A percentile compares a stretch with the other conserved stretches of the same genome.
Conservation (phyloP, 2,329 filamentous ascomycete genomes). For the Sporothrix humicola region DNA sequence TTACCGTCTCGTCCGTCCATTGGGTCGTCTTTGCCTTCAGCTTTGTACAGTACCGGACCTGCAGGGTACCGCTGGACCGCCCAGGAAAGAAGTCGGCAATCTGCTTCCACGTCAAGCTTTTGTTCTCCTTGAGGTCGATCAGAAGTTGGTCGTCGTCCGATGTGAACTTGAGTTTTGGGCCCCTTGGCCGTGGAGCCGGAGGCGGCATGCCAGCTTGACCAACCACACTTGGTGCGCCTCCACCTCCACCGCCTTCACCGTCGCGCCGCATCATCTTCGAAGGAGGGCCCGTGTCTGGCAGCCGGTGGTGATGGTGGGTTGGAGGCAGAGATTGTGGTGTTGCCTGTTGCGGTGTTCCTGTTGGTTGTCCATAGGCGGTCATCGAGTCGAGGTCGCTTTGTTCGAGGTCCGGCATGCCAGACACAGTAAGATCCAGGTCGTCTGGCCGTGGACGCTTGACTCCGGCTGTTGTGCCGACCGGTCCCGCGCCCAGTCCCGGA, state of each 20-base stretch:
- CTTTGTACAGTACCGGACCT: slow-evolving; percentile 94
- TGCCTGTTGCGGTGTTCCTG: slow-evolving; percentile 40
- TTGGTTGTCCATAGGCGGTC: slow-evolving; percentile 55
- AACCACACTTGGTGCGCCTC: slow-evolving; percentile 80
- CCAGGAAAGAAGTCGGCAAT: slow-evolving; percentile 96
- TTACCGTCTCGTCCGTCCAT: slow-evolving; percentile 92
- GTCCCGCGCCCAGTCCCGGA: slow-evolving; percentile 48
- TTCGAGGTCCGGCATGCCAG: slow-evolving; percentile 58
- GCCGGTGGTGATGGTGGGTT: slow-evolving; percentile 77
- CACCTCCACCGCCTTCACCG: slow-evolving; percentile 50
- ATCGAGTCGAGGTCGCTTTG: slow-evolving; percentile 62
- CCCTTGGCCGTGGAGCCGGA: slow-evolving; percentile 78
- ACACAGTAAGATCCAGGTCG: slow-evolving; percentile 62
- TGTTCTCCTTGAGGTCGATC: slow-evolving; percentile 91
- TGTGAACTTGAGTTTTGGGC: slow-evolving; percentile 92
- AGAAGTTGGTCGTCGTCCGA: slow-evolving; percentile 87
- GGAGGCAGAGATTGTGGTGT: slow-evolving; percentile 49
- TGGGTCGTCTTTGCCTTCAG: slow-evolving; percentile 90
- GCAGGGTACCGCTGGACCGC: slow-evolving; percentile 84
- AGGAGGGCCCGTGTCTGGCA: slow-evolving; percentile 73
- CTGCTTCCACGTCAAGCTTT: slow-evolving; percentile 95
- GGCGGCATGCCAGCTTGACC: slow-evolving; percentile 85
- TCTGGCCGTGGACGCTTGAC: slow-evolving; percentile 63
- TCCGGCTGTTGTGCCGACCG: slow-evolving; percentile 40
- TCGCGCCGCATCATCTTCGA: slow-evolving; percentile 69